phyloP scores from a whole-genome alignment of 2,329 filamentous ascomycete species.

The Zalaria obscura region DNA sequence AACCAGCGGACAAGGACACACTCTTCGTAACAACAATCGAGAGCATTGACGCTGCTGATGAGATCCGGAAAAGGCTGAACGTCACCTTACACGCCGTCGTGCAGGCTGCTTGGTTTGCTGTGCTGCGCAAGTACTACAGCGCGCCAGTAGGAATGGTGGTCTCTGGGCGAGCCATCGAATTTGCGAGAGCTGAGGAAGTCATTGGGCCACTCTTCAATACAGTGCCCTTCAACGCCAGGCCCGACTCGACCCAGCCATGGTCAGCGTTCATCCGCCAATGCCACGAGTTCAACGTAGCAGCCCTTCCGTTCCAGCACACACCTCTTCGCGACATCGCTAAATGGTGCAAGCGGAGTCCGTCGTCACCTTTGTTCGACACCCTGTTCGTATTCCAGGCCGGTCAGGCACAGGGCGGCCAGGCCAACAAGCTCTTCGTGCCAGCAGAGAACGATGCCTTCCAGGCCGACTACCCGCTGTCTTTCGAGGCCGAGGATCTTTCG shows the following conservation, averaged over 20 bases:
- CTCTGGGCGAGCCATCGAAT: conserved; percentile 61
- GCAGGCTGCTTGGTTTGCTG: conserved; percentile 58
- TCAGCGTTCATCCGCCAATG: conserved; percentile 45
- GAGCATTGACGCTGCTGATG: conserved; percentile 31
- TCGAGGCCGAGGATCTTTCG: conserved; percentile 50
- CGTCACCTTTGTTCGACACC: conserved; percentile 57
- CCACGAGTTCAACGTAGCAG: conserved; percentile 55
- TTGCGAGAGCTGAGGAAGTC: conserved; percentile 49
- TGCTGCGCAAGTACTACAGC: conserved; percentile 32
- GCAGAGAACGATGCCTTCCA: conserved; percentile 9
- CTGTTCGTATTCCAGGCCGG: conserved; percentile 66
- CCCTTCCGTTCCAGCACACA: conserved; percentile 63
- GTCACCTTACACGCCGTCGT: conserved; percentile 69
- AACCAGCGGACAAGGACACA: conserved; percentile 9
- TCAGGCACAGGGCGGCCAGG: conserved; percentile 41
- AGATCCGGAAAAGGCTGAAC: conserved; percentile 42
- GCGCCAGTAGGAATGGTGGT: conserved; percentile 55
- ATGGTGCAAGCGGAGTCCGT: conserved; percentile 47
- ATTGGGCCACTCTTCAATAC: conserved; percentile 87
- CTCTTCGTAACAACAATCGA: conserved; percentile 20
- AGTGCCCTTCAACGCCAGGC: conserved; percentile 50
- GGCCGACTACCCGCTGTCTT: conserved; percentile 61
- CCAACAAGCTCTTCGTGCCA: conserved; percentile 1
- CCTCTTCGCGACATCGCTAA: conserved; percentile 68
- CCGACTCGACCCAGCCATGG: conserved; percentile 39